Evolutionary conservation across 768 basidiomycete genomes (phyloP).

Genomic region (Calocera viscosa): DNA sequence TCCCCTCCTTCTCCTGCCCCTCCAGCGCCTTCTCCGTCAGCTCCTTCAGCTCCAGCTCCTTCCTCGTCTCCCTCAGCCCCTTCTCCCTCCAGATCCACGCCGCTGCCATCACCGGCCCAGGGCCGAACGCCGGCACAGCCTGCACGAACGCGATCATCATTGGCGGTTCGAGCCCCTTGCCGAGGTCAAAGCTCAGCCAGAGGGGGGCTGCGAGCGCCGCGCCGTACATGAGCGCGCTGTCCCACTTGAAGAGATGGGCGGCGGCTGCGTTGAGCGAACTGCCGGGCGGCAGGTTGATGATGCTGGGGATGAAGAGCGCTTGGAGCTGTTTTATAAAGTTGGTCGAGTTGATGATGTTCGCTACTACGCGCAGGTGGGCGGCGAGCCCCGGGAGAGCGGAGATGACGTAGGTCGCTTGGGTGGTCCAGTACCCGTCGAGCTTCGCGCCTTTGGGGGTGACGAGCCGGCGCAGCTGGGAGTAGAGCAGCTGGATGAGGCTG

Average conservation of each 20-base stretch:
- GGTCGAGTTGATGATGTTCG: background rate
- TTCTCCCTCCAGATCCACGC: slow-evolving; percentile 4
- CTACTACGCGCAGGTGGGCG: background rate
- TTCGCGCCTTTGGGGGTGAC: background rate
- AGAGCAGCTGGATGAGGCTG: background rate
- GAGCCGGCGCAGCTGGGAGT: background rate
- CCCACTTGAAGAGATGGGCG: background rate
- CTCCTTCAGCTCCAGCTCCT: background rate
- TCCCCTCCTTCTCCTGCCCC: background rate
- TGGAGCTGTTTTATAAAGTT: background rate
- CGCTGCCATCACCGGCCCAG: background rate
- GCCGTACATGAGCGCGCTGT: slow-evolving; percentile 5
- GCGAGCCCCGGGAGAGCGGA: background rate
- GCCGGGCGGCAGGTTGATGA: background rate
- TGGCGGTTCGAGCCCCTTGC: background rate
- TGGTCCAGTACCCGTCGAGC: slow-evolving; percentile 1
- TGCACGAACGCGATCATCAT: background rate
- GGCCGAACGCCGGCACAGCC: background rate
- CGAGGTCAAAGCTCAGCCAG: background rate
- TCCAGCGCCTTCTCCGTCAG: background rate
- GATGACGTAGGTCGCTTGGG: background rate
- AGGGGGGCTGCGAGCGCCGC: background rate
- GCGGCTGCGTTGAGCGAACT: background rate
- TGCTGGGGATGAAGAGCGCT: background rate
- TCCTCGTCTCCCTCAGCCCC: background rate